Conservation (phyloP, 176 grass and related monocot species). For the Tillandsia fasciculata region DNA sequence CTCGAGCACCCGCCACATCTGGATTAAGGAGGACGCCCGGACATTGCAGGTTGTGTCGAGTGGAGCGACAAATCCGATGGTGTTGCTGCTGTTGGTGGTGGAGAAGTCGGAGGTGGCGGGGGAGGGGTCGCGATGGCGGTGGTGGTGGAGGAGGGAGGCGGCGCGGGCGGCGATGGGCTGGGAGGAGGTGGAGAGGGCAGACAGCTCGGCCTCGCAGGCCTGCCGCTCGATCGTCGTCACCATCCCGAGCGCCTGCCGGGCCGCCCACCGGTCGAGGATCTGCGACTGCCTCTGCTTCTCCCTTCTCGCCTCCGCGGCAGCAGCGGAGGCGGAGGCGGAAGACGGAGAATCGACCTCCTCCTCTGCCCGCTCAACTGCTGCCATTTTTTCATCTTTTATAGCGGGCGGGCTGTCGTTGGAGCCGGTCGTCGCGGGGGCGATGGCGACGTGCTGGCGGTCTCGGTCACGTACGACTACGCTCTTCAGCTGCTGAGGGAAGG, state of each 20-base stretch:
- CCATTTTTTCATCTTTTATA: not conserved
- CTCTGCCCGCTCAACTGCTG: no score
- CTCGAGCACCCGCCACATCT: slow-evolving; percentile 94
- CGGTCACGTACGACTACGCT: slow-evolving; percentile 4
- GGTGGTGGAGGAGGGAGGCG: slow-evolving; percentile 21
- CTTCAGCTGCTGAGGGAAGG: not conserved
- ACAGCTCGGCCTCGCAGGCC: slow-evolving; percentile 48
- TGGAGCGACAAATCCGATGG: not conserved
- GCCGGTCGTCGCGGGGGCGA: not conserved
- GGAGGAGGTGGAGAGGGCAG: slow-evolving; percentile 32
- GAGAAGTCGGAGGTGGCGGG: slow-evolving; percentile 39
- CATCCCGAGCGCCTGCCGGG: slow-evolving; percentile 19
- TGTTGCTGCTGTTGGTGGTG: not conserved
- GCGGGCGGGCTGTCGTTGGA: not conserved
- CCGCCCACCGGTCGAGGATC: slow-evolving; percentile 63
- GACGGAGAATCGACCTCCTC: not conserved
- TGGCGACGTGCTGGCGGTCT: not conserved
- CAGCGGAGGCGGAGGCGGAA: not conserved
- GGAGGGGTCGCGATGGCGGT: slow-evolving; percentile 22
- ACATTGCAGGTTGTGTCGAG: slow-evolving; percentile 38
- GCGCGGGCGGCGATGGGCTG: slow-evolving; percentile 57
- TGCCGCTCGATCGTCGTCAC: slow-evolving; percentile 30
- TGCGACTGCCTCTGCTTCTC: slow-evolving; percentile 33
- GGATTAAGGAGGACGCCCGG: slow-evolving; percentile 85
- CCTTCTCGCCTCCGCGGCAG: not conserved